Evolutionary conservation across 2,329 filamentous ascomycete species (phyloP).

Genomic region (Endoconidiophora polonica): DNA sequence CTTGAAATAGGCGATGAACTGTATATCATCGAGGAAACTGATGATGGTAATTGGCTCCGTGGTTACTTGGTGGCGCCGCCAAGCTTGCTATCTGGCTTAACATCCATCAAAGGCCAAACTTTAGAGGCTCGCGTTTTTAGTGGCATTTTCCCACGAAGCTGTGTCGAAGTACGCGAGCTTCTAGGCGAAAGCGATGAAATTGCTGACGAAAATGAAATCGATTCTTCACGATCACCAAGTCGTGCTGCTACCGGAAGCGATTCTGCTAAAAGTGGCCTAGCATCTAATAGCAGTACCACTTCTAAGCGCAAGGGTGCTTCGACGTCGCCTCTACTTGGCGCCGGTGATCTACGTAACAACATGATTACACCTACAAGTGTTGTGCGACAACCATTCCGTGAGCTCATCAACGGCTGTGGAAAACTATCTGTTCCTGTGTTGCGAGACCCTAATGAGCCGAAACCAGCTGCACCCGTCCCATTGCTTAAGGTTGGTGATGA

Average conservation of each 20-base stretch:
- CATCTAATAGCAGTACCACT: conserved; percentile 16
- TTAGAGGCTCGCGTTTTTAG: conserved; percentile 93
- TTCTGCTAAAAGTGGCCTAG: conserved; percentile 38
- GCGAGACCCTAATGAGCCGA: conserved; percentile 51
- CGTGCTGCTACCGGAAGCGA: conserved; percentile 21
- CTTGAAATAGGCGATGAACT: conserved; percentile 96
- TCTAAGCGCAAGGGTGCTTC: conserved; percentile 20
- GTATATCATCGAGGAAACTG: conserved; percentile 95
- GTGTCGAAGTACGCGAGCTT: conserved; percentile 86
- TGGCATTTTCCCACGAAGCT: conserved; percentile 91
- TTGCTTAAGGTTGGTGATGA: conserved; percentile 98
- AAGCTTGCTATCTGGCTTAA: conserved; percentile 79
- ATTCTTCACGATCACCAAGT: conserved; percentile 14
- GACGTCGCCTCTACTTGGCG: conserved; percentile 2
- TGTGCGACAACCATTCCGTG: conserved; percentile 16
- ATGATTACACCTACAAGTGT: conserved; percentile 10
- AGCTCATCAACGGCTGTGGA: conserved; percentile 25
- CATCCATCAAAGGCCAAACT: conserved; percentile 77
- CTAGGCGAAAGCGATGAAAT: conserved; percentile 52
- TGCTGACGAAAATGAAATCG: conserved; percentile 23
- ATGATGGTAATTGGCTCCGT: conserved; percentile 80
- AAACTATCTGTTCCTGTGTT: conserved; percentile 31
- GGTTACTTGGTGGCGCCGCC: conserved; percentile 92
- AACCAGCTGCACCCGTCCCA: conserved; percentile 81
- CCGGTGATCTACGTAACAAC: conserved; percentile 9